Conservation (phyloP, 257 asterid species). For the Linaria vulgaris region DNA sequence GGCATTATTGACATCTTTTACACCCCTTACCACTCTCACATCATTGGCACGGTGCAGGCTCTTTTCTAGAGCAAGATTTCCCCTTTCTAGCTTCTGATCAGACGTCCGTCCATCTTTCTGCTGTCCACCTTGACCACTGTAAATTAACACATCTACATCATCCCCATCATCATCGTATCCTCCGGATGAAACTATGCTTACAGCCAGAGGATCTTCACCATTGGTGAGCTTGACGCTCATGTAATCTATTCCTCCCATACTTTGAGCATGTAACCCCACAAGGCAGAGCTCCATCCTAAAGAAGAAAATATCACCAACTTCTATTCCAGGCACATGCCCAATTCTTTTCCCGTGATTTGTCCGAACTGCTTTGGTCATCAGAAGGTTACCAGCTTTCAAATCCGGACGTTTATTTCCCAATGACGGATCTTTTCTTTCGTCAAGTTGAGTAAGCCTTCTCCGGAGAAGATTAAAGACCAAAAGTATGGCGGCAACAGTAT, state of each 20-base stretch:
- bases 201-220: conserved; percentile 87
- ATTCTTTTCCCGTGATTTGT: conserved; percentile 61
- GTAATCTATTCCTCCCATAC: conserved; percentile 94
- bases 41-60: conserved; percentile 57
- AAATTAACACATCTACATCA: conserved; percentile 66
- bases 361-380: conserved; percentile 70
- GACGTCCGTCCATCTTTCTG: conserved; percentile 71
- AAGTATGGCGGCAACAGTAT: conserved; percentile 44
- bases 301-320: conserved; percentile 86
- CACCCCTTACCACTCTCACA: conserved; percentile 55
- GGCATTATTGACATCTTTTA: conserved; percentile 32
- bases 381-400: conserved; percentile 50
- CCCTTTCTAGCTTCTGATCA: conserved; percentile 91
- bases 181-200: conserved; percentile 91
- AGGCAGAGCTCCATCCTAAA: conserved; percentile 88
- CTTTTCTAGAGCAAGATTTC: conserved; percentile 61
- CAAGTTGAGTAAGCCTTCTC: conserved; percentile 58
- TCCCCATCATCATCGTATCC: conserved; percentile 84
- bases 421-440: conserved; percentile 50
- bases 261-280: conserved; percentile 81
- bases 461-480: conserved; percentile 59
- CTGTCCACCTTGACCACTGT: conserved; percentile 89
- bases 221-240: conserved; percentile 53
- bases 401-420: conserved; percentile 72
- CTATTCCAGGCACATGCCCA: conserved; percentile 79